Evolutionary conservation across 306 rosid genomes (phyloP).

Genomic region (Castanea sativa): DNA sequence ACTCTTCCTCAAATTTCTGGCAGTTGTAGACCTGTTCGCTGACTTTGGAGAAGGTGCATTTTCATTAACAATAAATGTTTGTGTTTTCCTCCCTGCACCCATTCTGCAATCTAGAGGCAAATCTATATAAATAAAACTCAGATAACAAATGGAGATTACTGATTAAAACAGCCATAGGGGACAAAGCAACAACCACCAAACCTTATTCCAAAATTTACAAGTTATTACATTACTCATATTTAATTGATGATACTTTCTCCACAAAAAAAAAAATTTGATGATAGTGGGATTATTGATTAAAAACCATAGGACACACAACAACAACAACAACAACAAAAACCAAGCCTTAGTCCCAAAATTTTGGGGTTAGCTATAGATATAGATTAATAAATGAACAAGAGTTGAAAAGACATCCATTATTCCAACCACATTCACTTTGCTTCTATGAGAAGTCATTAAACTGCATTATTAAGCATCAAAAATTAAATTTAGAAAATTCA

Average conservation of each 20-base stretch:
- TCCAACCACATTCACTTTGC: too few species aligned
- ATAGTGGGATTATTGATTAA: background rate
- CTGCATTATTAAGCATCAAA: background rate
- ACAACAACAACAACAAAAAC: too few species aligned
- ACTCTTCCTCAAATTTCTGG: constrained; percentile 60
- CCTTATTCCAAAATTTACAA: background rate
- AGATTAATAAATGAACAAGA: too few species aligned
- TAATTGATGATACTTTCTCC: background rate
- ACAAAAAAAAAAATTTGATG: background rate
- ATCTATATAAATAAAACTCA: constrained; percentile 8
- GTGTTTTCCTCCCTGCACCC: constrained; percentile 41
- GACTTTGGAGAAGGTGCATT: constrained; percentile 14
- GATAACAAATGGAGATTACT: background rate
- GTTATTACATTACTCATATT: background rate
- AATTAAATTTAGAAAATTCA: background rate
- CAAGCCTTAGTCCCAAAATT: too few species aligned
- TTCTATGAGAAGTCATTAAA: background rate
- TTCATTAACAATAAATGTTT: constrained; percentile 5
- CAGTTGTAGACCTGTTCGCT: background rate
- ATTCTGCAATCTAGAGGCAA: constrained; percentile 39
- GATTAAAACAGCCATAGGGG: constrained; percentile 1
- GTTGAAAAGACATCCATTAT: too few species aligned
- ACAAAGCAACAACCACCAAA: too few species aligned
- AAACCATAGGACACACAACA: background rate
- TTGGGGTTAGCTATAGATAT: too few species aligned